phyloP scores from a whole-genome alignment of 169 alveolate species.

The Cyclospora cayetanensis region DNA sequence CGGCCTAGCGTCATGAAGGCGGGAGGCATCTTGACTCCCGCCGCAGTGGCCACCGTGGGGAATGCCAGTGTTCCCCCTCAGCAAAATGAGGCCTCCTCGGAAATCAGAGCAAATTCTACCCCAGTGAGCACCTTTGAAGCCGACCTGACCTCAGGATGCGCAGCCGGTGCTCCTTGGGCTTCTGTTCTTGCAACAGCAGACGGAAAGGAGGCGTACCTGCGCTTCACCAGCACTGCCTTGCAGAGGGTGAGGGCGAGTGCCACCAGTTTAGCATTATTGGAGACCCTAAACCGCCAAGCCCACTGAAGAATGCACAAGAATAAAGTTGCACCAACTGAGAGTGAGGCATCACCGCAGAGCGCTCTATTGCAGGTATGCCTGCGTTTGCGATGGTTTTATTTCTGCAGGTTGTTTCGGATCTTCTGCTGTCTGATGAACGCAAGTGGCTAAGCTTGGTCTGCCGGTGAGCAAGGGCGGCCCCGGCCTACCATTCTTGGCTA shows the following conservation, averaged over 20 bases:
- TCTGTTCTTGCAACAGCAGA: conserved; percentile 63
- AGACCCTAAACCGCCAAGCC: background rate
- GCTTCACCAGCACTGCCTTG: conserved; percentile 69
- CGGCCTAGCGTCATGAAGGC: conserved; percentile 73
- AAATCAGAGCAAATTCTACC: background rate
- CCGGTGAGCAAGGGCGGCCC: conserved; percentile 63
- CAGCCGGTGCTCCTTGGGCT: conserved; percentile 49
- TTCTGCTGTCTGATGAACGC: conserved; percentile 71
- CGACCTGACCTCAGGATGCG: conserved; percentile 24
- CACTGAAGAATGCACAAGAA: background rate
- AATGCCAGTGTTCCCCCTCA: conserved; percentile 6
- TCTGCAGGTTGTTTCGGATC: conserved; percentile 67
- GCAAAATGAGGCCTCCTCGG: background rate
- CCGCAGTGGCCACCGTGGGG: conserved; percentile 56
- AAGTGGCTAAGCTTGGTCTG: conserved; percentile 71
- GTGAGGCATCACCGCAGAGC: too few species aligned
- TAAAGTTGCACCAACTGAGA: background rate
- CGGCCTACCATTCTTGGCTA: background rate
- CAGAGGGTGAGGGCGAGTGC: conserved; percentile 51
- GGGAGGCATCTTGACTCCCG: conserved; percentile 70
- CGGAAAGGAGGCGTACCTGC: conserved; percentile 63
- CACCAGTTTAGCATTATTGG: background rate
- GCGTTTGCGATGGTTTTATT: background rate
- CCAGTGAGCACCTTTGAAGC: background rate
- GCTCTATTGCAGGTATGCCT: background rate